Conservation (phyloP, 257 asterid genomes). For the Solanum rostratum region DNA sequence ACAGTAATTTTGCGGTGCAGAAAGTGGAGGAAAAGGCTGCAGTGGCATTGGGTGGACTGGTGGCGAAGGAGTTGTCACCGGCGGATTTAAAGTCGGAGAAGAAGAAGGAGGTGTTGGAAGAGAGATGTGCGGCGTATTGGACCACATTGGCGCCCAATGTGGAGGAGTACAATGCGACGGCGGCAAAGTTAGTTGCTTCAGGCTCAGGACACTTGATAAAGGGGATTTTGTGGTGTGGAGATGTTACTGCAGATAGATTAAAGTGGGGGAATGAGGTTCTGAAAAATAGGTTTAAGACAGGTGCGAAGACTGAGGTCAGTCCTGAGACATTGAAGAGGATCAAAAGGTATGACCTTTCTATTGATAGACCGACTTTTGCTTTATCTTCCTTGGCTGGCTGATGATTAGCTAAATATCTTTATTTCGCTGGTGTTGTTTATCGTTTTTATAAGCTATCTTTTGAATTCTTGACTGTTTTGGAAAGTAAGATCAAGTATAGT, state of each 20-base stretch:
- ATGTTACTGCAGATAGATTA: conserved; percentile 72
- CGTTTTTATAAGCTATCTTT: background rate
- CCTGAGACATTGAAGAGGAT: conserved; percentile 75
- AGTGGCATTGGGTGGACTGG: conserved; percentile 32
- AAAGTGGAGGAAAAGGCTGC: conserved; percentile 50
- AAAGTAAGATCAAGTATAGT: background rate
- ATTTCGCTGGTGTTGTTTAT: background rate
- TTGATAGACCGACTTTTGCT: background rate
- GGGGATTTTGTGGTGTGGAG: conserved; percentile 97
- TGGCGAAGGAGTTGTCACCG: conserved; percentile 35
- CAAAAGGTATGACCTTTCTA: conserved; percentile 39
- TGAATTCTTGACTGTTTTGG: background rate
- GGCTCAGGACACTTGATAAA: conserved; percentile 88
- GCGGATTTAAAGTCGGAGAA: conserved; percentile 47
- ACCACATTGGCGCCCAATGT: conserved; percentile 94
- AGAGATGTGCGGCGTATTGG: conserved; percentile 90
- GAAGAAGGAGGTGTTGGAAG: conserved; percentile 68
- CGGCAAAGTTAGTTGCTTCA: conserved; percentile 65
- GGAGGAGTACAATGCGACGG: conserved; percentile 81
- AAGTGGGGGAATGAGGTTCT: conserved; percentile 79
- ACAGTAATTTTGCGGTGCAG: conserved; percentile 52
- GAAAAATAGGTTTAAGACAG: conserved; percentile 56
- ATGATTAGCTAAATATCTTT: background rate
- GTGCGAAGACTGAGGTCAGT: conserved; percentile 44
- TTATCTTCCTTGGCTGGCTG: background rate